Base-by-base conservation (phyloP, 306 rosid genomes). In the Datisca glomerata region DNA sequence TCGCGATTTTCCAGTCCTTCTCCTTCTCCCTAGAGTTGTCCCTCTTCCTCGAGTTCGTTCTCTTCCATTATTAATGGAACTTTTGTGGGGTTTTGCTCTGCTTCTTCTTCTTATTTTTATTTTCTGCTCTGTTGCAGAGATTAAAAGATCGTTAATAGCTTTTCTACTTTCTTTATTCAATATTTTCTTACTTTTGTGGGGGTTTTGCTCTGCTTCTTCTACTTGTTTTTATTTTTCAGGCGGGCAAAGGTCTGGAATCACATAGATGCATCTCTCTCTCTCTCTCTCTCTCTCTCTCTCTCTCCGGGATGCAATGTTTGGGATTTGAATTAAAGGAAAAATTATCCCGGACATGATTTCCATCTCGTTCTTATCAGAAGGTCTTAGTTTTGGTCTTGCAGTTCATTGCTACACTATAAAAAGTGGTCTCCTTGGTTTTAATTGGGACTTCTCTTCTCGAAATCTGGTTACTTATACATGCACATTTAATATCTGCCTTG, bases 51-150 rank as follows among this genome's bases (percentile, higher is more conserved):
- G n/a, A n/a, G n/a, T n/a, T n/a, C n/a, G n/a, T n/a, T 24, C 33
- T 57, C 78, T 16, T 73, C 75, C 97, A 87, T 82, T 43, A 33
- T 44, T 21, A 61, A 32, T n/a, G 12, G 48, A 53, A 24, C 41
- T 53, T 13, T 38, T 43, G 23, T n/a, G n/a, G n/a, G n/a, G n/a
- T 42, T 45, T 21, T 12, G 31, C 15, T 58, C 18, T 35, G 35
- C n/a, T n/a, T 22, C 32, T 18, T 24, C 14, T 7, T 20, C 6
- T 31, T 24, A 42, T 12, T 12, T 8, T 6, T 17, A 4, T 6
- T 36, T 13, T 23, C 8, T 32, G 16, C 31, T 23, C 44, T 6
- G 17, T 20, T 12, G 19, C 12, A 43, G 53, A 11, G 56, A 49
- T 17, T 27, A 29, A 8, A n/a, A n/a, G 64, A 24, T 55, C 21